These are phyloP conservation scores for Trametes maxima DNA, from an alignment of 768 basidiomycete genomes.

Conservation along the genomic window DNA sequence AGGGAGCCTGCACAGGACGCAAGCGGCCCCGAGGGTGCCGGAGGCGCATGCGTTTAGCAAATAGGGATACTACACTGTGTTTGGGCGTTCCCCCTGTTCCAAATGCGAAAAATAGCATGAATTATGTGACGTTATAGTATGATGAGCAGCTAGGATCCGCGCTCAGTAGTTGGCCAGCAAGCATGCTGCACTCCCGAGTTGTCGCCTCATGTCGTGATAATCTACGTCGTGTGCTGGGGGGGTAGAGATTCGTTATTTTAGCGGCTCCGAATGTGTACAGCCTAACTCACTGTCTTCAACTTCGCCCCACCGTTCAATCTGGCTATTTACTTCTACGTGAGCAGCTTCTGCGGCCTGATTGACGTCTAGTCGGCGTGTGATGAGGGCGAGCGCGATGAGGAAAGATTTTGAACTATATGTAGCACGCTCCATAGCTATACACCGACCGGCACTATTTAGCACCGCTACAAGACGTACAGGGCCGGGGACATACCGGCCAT, in stretches of 20 bases:
- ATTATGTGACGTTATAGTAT: neutral
- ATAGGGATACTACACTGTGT: too few species aligned
- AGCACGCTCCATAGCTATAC: constrained; percentile 84
- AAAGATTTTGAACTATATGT: constrained; percentile 91
- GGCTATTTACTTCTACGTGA: constrained; percentile 92
- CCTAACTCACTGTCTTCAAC: constrained; percentile 91
- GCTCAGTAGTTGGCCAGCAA: constrained; percentile 33
- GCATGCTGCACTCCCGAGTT: constrained; percentile 80
- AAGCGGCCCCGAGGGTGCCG: too few species aligned
- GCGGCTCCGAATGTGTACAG: neutral
- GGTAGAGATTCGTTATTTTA: neutral
- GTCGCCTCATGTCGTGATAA: constrained; percentile 87
- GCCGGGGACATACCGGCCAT: constrained; percentile 70
- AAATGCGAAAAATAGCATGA: neutral
- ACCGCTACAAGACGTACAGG: too few species aligned
- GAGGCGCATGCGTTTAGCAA: too few species aligned
- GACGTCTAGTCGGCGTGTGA: constrained; percentile 71
- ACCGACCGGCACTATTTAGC: neutral
- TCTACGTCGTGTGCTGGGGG: constrained; percentile 94
- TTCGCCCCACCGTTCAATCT: constrained; percentile 98
- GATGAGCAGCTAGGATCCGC: neutral
- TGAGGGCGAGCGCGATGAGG: constrained; percentile 82
- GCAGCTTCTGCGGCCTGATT: constrained; percentile 86
- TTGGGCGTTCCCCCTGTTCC: too few species aligned
- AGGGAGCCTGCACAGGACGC: too few species aligned